A percentile compares a stretch with the other conserved stretches of the same genome.
Evolutionary conservation across 2,329 filamentous ascomycete species (phyloP).

Genomic region (Madurella fahalii): DNA sequence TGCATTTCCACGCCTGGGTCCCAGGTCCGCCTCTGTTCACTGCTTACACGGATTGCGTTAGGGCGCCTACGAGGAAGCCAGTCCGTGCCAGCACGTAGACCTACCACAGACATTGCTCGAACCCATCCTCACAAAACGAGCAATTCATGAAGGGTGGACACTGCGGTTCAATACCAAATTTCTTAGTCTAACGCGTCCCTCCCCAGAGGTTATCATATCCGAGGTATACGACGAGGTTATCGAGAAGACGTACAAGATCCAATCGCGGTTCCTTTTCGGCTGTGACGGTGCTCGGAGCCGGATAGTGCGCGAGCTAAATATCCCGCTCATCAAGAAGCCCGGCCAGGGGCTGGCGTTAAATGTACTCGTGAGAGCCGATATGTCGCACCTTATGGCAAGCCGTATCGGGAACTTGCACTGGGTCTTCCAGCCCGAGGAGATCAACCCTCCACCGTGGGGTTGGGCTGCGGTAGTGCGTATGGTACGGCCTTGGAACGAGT

Average conservation of each 20-base stretch:
- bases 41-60: slow-evolving; percentile 31
- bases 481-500: slow-evolving; percentile 62
- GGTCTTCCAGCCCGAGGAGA: slow-evolving; percentile 53
- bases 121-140: slow-evolving; percentile 42
- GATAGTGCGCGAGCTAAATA: slow-evolving; percentile 34
- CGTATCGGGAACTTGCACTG: slow-evolving; percentile 58
- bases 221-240: slow-evolving; percentile 26
- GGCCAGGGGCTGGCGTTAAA: slow-evolving; percentile 38
- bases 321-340: slow-evolving; percentile 34
- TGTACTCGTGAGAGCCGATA: slow-evolving; percentile 41
- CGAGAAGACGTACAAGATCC: slow-evolving; percentile 36
- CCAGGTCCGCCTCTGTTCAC: no score
- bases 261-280: slow-evolving; percentile 55
- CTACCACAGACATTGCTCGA: slow-evolving; percentile 48
- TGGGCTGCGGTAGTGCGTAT: slow-evolving; percentile 51
- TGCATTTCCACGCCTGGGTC: no score
- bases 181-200: slow-evolving; percentile 30
- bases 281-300: slow-evolving; percentile 48
- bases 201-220: slow-evolving; percentile 28
- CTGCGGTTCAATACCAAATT: slow-evolving; percentile 42
- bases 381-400: slow-evolving; percentile 47
- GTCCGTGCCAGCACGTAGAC: slow-evolving; percentile 42
- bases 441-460: slow-evolving; percentile 47
- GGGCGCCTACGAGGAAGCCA: slow-evolving; percentile 43
- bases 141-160: slow-evolving; percentile 37